Base-by-base conservation (phyloP, 106 monocot species). In the Dendrobium officinale region DNA sequence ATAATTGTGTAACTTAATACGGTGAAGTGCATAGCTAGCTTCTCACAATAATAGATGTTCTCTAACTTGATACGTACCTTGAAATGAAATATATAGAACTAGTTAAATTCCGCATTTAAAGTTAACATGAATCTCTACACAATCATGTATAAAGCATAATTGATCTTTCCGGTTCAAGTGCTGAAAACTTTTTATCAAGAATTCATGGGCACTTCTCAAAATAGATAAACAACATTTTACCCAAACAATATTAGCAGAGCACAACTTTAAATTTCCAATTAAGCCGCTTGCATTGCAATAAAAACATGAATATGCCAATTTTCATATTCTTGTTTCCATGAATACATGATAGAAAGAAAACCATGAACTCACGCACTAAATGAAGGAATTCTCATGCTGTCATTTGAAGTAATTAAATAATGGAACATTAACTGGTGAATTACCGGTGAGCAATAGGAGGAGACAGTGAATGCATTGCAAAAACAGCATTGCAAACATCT, bases 371-470 rank as follows among this genome's bases (percentile, higher is more conserved):
- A 51, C 51, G 15, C 15, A 45, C 51, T 51, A 51, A 51, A 51
- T 13, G 4, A 22, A 4, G n/a, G n/a, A 61, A 61, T 61, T 19
- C 0, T 61, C 8, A 61, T 6, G 61, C 1, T 61, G 6, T 6
- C 61, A 61, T 61, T 61, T 61, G 61, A 70, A 37, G 33, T 33
- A 37, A 33, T 37, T 26, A 26, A 24, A 70, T 70, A 70, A 16
- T 33, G 33, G 33, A 70, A 70, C 29, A 70, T 70, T 37, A 37
- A 70, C 31, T 70, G 13, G 37, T 16, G 13, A 48, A 79, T 70
- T 86, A 99, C 99, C 99, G 91, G 79, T 99, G 99, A 77, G 99
- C 99, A 84, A 95, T 88, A 11, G 95, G 95, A 19, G 99, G 93
- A 9, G 95, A 88, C 73, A 93, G 95, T 83, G 87, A 86, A 84